Percentiles rank a stretch among this genome's conserved stretches.
These are phyloP conservation scores for Termitomyces sp. DNA, from an alignment of 768 basidiomycete genomes.

Conservation along the genomic window DNA sequence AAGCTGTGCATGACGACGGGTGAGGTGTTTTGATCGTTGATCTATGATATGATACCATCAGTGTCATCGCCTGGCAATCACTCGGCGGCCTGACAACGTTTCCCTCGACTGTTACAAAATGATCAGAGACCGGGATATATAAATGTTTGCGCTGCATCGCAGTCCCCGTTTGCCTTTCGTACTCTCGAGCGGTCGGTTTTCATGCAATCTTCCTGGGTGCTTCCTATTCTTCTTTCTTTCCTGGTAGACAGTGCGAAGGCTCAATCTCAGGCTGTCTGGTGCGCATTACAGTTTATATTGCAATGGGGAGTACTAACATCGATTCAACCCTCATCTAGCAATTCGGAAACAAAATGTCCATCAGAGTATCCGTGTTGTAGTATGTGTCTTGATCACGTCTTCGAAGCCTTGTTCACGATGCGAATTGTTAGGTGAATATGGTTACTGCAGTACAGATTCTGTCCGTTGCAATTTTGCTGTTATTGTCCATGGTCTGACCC, in stretches of 20 bases:
- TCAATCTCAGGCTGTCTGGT: neutral
- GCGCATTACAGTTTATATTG: neutral
- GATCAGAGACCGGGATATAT: constrained; percentile 8
- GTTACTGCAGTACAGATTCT: constrained; percentile 42
- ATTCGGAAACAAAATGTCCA: constrained; percentile 38
- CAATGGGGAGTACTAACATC: neutral
- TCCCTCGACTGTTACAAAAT: constrained; percentile 4
- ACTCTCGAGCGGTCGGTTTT: neutral
- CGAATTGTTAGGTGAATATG: constrained; percentile 38
- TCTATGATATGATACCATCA: neutral
- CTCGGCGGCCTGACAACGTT: constrained; percentile 3
- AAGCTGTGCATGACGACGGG: constrained; percentile 1
- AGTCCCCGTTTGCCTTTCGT: neutral
- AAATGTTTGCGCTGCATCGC: neutral
- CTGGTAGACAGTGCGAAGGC: constrained; percentile 2
- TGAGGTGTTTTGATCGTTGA: neutral
- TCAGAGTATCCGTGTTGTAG: constrained; percentile 46
- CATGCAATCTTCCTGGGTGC: constrained; percentile 10
- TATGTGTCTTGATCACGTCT: constrained; percentile 20
- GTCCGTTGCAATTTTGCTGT: constrained; percentile 23
- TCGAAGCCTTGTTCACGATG: neutral
- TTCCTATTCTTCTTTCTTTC: constrained; percentile 11
- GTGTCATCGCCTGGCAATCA: neutral
- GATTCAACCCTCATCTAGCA: constrained; percentile 23
- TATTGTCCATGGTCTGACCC: neutral